These are phyloP conservation scores for Pythium brassicae DNA, from an alignment of 352 stramenopile species.

Conservation along the genomic window DNA sequence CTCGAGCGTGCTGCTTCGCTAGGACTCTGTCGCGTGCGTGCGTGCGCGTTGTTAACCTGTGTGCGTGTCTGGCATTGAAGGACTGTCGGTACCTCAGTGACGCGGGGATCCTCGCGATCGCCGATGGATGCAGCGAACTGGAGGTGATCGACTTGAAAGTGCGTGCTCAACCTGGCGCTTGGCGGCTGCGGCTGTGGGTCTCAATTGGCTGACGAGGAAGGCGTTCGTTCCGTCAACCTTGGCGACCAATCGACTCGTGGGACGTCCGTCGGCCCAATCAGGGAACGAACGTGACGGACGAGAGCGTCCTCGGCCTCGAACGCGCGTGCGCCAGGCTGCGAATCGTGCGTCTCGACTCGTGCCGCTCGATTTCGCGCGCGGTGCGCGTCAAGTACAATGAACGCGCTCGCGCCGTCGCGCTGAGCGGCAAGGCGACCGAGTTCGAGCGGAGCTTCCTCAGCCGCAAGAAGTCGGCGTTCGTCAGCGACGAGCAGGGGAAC, in stretches of 20 bases:
- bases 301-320: constrained; percentile 36
- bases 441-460: constrained; percentile 33
- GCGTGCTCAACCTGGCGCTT: not conserved
- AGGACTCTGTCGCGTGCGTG: not conserved
- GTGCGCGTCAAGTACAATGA: constrained; percentile 38
- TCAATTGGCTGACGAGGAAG: not conserved
- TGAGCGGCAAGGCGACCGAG: constrained; percentile 18
- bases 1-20: too few species aligned
- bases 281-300: constrained; percentile 51
- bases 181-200: not conserved
- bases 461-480: constrained; percentile 32
- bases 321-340: constrained; percentile 28
- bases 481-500: constrained; percentile 25
- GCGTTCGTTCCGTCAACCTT: too few species aligned
- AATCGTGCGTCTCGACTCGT: constrained; percentile 68
- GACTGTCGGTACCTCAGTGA: constrained; percentile 54
- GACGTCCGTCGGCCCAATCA: too few species aligned
- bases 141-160: constrained; percentile 70
- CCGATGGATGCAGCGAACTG: constrained; percentile 26
- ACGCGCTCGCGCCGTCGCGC: constrained; percentile 14
- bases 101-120: constrained; percentile 33
- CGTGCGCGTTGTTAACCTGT: not conserved
- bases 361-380: constrained; percentile 52
- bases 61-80: constrained; percentile 9
- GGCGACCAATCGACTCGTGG: too few species aligned